Evolutionary conservation across 495 filamentous ascomycete species (phyloP), one percentile per base, ranked within the genome.

Genomic region (Aspergillus cristatus): DNA sequence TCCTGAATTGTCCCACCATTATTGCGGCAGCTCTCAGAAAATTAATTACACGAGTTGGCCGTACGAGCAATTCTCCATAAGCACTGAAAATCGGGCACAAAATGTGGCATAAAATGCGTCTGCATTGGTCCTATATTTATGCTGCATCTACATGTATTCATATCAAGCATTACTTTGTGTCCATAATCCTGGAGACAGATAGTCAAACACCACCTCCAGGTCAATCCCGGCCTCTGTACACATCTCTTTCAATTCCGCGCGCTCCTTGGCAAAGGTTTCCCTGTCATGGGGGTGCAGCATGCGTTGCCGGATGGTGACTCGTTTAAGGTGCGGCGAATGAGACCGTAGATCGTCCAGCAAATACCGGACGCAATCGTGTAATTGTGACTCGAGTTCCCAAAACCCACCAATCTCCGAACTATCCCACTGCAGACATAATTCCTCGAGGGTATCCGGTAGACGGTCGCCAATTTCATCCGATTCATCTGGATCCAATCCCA

Each of bases 341-440:
- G 28, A 30, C n/a, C n/a, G 28, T 30, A 30, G 12, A 30, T 30
- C 28, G n/a, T 5, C 28, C 12, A 30, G 28, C 28, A 30, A 11
- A 30, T 30, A n/a, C 28, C 28, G 4, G 28, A 30, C 28, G n/a
- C 28, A 30, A 30, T 30, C 28, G 12, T 30, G 28, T 30, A n/a
- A 30, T 30, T 30, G 28, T 30, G 28, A 6, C 12, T 30, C 28
- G 12, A 6, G n/a, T 30, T 30, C 28, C 28, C 28, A 30, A 30
- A n/a, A 12, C 10, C 13, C 13, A 30, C 12, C n/a, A 5, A 30
- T 30, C 13, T 30, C 28, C 12, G 28, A 12, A 30, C n/a, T 30
- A 30, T 30, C 28, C 28, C 28, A 30, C 28, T 30, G 28, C 28
- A 30, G 28, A 30, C 28, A 30, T n/a, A 30, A 30, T 30, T 30